Evolutionary conservation across 164 flowering plant genomes (phyloP).

Genomic region (Liriodendron chinense): DNA sequence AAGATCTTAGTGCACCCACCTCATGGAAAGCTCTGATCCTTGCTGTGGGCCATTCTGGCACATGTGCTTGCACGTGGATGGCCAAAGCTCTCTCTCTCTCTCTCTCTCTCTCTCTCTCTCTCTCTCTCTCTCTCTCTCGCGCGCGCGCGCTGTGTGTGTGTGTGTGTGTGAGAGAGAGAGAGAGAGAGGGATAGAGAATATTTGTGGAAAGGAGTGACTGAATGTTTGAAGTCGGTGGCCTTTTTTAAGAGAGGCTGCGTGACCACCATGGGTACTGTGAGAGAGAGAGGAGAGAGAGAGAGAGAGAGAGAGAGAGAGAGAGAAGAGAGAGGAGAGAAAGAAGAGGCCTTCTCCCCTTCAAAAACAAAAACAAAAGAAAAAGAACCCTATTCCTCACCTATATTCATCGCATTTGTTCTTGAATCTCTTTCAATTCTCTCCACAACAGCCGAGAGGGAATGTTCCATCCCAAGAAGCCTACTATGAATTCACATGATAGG

Average conservation of each 20-base stretch:
- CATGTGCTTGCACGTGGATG: neutral
- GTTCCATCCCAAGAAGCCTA: slow-evolving; percentile 90
- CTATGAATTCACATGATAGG: slow-evolving; percentile 76
- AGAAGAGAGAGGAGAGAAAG: slow-evolving; percentile 2
- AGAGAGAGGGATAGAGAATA: slow-evolving; percentile 13
- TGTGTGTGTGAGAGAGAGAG: neutral
- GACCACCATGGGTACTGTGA: slow-evolving; percentile 7
- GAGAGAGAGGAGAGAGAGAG: slow-evolving; percentile 16
- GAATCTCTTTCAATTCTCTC: slow-evolving; percentile 49
- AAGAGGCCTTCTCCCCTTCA: slow-evolving; percentile 26
- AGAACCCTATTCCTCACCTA: slow-evolving; percentile 70
- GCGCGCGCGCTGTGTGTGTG: neutral
- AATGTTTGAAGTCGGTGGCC: slow-evolving; percentile 25
- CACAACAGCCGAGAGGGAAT: slow-evolving; percentile 44
- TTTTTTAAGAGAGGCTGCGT: slow-evolving; percentile 9
- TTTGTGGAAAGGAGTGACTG: slow-evolving; percentile 37
- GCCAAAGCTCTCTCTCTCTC: neutral
- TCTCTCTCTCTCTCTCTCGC: slow-evolving; percentile 15
- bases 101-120: neutral
- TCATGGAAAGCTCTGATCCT: neutral
- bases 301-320: slow-evolving; percentile 19
- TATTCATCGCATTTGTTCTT: slow-evolving; percentile 71
- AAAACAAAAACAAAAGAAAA: slow-evolving; percentile 19
- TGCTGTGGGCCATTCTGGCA: neutral
- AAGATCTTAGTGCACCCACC: neutral